These are phyloP conservation scores for Stephania cephalantha DNA, from an alignment of 164 flowering plant species.

Conservation along the genomic window DNA sequence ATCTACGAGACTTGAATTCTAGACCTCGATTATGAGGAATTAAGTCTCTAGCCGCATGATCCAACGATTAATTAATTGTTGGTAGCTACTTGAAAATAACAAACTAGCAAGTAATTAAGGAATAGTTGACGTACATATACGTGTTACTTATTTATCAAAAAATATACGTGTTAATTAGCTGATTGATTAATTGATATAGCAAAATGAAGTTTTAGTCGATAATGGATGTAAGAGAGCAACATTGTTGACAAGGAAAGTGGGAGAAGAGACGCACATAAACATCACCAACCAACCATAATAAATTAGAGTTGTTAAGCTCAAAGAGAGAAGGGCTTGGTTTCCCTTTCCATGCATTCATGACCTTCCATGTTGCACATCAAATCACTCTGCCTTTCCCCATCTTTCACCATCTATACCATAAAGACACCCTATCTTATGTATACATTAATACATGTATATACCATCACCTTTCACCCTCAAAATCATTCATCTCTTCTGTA, in stretches of 20 bases:
- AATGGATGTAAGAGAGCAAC: not conserved
- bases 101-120: too few relatives aligned
- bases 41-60: too few relatives aligned
- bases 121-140: too few relatives aligned
- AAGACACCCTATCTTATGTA: not conserved
- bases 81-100: too few relatives aligned
- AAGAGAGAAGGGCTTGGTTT: not conserved
- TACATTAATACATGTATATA: too few relatives aligned
- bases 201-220: not conserved
- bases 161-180: too few relatives aligned
- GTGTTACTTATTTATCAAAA: too few relatives aligned
- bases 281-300: not conserved
- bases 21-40: too few relatives aligned
- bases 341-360: not conserved
- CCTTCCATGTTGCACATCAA: constrained; percentile 11
- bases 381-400: constrained; percentile 5
- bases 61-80: too few relatives aligned
- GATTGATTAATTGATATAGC: not conserved
- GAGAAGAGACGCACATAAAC: not conserved
- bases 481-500: constrained; percentile 1
- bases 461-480: not conserved
- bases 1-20: too few relatives aligned
- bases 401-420: not conserved
- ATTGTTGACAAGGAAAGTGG: not conserved
- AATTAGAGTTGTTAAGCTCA: not conserved